These are phyloP conservation scores for Erythrophleum ivorense DNA, from an alignment of 331 rosid genomes.

Conservation along the genomic window DNA sequence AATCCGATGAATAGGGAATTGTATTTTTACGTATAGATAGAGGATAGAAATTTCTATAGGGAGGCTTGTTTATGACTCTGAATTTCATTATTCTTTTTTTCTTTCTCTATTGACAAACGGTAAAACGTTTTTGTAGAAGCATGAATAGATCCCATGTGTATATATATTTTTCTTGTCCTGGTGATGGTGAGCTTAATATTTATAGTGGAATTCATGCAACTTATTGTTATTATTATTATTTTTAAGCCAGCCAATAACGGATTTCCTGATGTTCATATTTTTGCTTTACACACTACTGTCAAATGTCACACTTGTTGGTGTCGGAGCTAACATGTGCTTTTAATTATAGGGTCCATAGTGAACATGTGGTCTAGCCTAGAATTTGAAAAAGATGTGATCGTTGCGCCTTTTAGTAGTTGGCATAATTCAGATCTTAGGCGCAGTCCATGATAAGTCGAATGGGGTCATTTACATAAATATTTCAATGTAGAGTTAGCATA, in stretches of 20 bases:
- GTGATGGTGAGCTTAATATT: constrained; percentile 15
- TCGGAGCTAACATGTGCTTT: not conserved
- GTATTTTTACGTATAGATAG: constrained; percentile 49
- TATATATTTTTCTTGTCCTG: constrained; percentile 37
- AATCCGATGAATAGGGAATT: constrained; percentile 41
- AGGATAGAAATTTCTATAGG: constrained; percentile 45
- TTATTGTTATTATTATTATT: not conserved
- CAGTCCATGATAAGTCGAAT: no score
- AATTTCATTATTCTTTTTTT: constrained; percentile 43
- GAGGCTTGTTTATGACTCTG: constrained; percentile 55
- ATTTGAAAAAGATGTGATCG: no score
- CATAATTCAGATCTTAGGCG: no score
- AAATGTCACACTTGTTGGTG: not conserved
- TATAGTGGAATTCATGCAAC: constrained; percentile 1
- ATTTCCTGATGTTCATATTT: not conserved
- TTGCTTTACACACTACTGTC: not conserved
- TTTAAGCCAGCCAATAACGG: no score
- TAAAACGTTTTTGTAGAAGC: constrained; percentile 42
- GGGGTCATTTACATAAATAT: no score
- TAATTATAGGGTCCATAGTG: no score
- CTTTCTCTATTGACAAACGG: constrained; percentile 33
- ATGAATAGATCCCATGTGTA: constrained; percentile 43
- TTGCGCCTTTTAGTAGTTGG: no score
- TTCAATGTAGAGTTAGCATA: no score
- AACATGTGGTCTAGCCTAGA: no score